Conservation (phyloP, 495 filamentous ascomycete genomes). For the Aspergillus homomorphus region DNA sequence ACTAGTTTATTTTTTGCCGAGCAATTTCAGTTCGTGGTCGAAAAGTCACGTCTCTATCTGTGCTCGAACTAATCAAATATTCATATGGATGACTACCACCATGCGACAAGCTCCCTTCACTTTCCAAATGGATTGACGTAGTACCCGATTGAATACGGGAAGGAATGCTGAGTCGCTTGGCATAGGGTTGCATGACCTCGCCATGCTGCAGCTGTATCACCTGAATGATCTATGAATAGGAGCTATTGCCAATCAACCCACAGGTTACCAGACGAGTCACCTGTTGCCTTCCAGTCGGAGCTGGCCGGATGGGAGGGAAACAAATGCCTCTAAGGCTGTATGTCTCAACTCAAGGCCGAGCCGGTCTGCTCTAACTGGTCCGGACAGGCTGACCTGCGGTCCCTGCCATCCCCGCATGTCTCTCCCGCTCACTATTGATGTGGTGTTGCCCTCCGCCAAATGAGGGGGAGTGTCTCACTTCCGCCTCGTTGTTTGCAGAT, state of each 20-base stretch:
- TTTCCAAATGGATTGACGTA: background rate
- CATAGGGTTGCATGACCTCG: background rate
- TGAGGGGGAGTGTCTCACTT: constrained; percentile 2
- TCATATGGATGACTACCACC: background rate
- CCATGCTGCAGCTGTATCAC: background rate
- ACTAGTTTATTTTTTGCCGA: background rate
- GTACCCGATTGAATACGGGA: background rate
- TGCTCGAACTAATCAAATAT: no score
- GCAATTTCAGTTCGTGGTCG: background rate
- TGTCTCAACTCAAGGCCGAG: constrained; percentile 1
- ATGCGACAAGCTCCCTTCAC: background rate
- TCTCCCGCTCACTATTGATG: constrained; percentile 5
- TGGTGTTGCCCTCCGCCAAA: background rate
- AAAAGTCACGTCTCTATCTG: no score
- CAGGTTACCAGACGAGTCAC: constrained; percentile 1
- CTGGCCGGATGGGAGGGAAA: background rate
- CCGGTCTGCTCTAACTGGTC: background rate
- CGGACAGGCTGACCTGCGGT: background rate
- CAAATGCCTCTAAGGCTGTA: background rate
- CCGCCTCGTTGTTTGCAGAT: background rate
- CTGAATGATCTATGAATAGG: constrained; percentile 3
- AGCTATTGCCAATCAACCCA: background rate
- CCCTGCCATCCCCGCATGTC: constrained; percentile 6
- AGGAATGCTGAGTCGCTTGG: background rate
- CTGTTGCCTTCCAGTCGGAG: background rate